Base-by-base conservation (phyloP, 1,284 basidiomycete genomes). In the Mycosarcoma maydis region DNA sequence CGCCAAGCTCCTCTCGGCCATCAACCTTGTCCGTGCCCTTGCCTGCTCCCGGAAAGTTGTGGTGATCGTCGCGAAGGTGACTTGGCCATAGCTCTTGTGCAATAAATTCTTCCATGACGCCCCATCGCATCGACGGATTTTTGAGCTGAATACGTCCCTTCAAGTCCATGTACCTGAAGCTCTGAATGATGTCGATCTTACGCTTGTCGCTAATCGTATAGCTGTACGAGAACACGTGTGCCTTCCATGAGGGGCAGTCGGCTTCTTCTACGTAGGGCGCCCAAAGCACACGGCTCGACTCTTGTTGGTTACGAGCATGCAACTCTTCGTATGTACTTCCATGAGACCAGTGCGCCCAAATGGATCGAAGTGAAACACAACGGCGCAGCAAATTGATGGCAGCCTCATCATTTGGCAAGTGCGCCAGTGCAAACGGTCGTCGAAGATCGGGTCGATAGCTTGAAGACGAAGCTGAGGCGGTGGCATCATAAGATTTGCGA, bases 41-140 rank as follows among this genome's bases (percentile, higher is more conserved):
- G 22, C 50, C 54, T n/a, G 44, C 46, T 13, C 56, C 62, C 16
- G 69, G 68, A 27, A 52, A 58, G 37, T 70, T 64, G 48, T 62
- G 54, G 50, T 51, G 50, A 23, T 58, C 50, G 16, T 69, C 59
- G 16, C 66, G 55, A 16, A 62, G 44, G 23, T 69, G 66, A 16
- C 40, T 38, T 6, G 62, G 62, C 60, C 73, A 69, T 7, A 57
- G 38, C 50, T 64, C 59, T 30, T 61, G 70, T 1, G 47, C 54
- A 17, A 65, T 50, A 92, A 93, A 97, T 84, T 98, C 96, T 84
- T 98, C 95, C 65, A 91, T 91, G 33, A 91, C 88, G 4, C 88
- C 87, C 50, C 94, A 85, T 23, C 88, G 87, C 29, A 94, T 86
- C 32, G 94, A 87, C 0, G 96, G 91, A 29, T 86, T 85, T 67